Percentiles rank a stretch among this genome's conserved stretches.
These are phyloP conservation scores for Hysterangium stoloniferum DNA, from an alignment of 768 basidiomycete species.

Conservation along the genomic window DNA sequence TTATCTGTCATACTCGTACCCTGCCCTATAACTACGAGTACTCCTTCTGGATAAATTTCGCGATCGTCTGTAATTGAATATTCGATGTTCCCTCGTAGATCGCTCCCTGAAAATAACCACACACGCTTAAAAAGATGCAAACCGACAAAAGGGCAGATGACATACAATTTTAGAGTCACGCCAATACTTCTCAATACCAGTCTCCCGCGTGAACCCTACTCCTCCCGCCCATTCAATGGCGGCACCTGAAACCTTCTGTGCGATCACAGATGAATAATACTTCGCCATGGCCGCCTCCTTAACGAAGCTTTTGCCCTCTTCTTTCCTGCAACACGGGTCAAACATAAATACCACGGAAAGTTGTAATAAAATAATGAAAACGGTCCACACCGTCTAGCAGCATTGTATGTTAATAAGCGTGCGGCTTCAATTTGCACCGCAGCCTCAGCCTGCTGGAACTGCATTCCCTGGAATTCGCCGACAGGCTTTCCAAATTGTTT, in stretches of 20 bases:
- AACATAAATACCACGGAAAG: neutral
- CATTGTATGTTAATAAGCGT: slow-evolving; percentile 90
- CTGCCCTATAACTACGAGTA: too few relatives aligned
- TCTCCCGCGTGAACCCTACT: slow-evolving; percentile 86
- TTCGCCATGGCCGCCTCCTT: slow-evolving; percentile 99
- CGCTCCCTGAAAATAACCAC: slow-evolving; percentile 48
- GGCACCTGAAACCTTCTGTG: slow-evolving; percentile 76
- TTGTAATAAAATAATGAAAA: neutral
- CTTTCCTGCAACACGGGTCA: slow-evolving; percentile 41
- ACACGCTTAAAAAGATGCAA: neutral
- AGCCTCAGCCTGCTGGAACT: slow-evolving; percentile 87
- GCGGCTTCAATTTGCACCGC: slow-evolving; percentile 88
- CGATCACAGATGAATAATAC: slow-evolving; percentile 83
- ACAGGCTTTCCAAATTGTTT: slow-evolving; percentile 91
- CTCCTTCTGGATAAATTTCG: slow-evolving; percentile 83
- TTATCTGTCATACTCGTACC: too few relatives aligned
- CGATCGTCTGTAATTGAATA: slow-evolving; percentile 95
- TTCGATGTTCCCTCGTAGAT: slow-evolving; percentile 97
- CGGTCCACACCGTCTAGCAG: slow-evolving; percentile 57
- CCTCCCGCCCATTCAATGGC: slow-evolving; percentile 98
- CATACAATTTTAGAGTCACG: slow-evolving; percentile 92
- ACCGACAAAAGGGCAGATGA: slow-evolving; percentile 12
- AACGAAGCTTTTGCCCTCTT: slow-evolving; percentile 77
- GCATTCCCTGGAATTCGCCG: slow-evolving; percentile 94
- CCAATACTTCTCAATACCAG: slow-evolving; percentile 95